A percentile compares a stretch with the other conserved stretches of the same genome.
Conservation (phyloP, 352 stramenopile species). For the Globisporangium paroecandrum region DNA sequence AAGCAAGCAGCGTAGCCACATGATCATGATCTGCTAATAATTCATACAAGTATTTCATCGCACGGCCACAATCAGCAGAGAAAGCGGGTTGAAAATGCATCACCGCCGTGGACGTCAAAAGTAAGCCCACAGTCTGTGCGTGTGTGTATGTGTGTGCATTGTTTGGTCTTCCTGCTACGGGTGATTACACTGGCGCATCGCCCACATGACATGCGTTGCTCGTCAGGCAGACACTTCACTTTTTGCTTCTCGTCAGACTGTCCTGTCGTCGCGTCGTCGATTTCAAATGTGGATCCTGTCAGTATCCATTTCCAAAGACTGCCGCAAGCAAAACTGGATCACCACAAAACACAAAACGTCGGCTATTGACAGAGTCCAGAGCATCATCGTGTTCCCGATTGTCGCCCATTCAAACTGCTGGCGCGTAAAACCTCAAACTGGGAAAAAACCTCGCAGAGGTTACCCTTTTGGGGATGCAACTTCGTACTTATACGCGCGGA, state of each 20-base stretch:
- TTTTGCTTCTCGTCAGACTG: neutral
- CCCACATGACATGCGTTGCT: neutral
- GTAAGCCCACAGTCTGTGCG: neutral
- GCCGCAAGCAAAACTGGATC: neutral
- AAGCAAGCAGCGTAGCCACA: neutral
- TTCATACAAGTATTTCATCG: neutral
- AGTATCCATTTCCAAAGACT: neutral
- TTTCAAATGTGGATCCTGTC: neutral
- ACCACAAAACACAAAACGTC: neutral
- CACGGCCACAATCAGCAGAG: neutral
- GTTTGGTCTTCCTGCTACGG: neutral
- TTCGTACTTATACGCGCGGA: neutral
- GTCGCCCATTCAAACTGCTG: neutral
- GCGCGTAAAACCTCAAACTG: neutral
- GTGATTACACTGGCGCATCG: constrained; percentile 4
- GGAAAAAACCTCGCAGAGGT: neutral
- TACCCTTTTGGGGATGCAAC: neutral
- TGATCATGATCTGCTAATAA: neutral
- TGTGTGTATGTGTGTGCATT: neutral
- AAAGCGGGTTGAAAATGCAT: neutral
- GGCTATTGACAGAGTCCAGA: neutral
- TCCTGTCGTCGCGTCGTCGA: neutral
- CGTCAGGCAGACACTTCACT: constrained; percentile 3
- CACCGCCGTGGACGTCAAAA: neutral
- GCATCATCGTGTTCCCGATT: neutral